Percentiles rank a stretch among this genome's conserved stretches.
Conservation (phyloP, 805 yeast genomes). For the Yueomyces sinensis region DNA sequence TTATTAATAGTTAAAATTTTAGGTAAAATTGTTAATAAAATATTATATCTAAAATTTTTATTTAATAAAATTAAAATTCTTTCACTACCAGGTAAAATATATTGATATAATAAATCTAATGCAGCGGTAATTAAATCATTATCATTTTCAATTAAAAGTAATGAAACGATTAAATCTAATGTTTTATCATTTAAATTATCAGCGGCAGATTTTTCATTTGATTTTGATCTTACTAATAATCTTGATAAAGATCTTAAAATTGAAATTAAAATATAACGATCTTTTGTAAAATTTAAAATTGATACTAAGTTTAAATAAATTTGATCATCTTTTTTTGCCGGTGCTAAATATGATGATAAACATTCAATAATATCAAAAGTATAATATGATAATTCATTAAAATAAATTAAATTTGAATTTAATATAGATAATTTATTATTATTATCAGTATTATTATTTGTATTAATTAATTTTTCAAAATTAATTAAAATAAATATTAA, state of each 20-base stretch:
- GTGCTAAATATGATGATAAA: conserved; percentile 68
- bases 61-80: conserved; percentile 41
- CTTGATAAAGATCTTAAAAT: conserved; percentile 69
- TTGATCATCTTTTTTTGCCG: conserved; percentile 52
- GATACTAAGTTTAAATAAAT: conserved; percentile 43
- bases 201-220: conserved; percentile 36
- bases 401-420: not conserved
- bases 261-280: conserved; percentile 56
- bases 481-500: conserved; percentile 25
- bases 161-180: conserved; percentile 44
- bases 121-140: conserved; percentile 59
- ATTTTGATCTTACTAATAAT: conserved; percentile 48
- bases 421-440: not conserved
- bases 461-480: conserved; percentile 11
- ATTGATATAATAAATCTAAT: conserved; percentile 75
- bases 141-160: conserved; percentile 43
- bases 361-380: conserved; percentile 74
- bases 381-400: conserved; percentile 51
- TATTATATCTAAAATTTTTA: conserved; percentile 34
- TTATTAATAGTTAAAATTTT: conserved; percentile 41
- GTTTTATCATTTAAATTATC: conserved; percentile 32
- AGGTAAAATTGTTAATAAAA: conserved; percentile 49
- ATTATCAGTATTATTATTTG: not conserved
- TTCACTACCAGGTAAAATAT: conserved; percentile 46
- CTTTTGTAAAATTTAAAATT: conserved; percentile 40